Conservation (phyloP, 2,329 filamentous ascomycete species). For the Microascus cirrosus region DNA sequence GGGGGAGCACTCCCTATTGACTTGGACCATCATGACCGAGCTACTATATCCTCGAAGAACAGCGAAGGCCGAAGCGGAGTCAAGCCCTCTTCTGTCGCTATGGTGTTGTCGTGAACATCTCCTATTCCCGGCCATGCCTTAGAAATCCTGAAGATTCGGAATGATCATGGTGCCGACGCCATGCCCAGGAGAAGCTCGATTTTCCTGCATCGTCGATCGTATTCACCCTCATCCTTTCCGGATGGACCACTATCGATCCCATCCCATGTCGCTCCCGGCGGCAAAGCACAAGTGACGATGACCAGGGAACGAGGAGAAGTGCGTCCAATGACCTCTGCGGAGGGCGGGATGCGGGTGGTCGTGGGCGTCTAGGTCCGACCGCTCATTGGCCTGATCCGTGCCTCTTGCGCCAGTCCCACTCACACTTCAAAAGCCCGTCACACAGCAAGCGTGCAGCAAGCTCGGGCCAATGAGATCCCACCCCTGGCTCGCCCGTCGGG, state of each 20-base stretch:
- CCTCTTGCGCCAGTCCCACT: conserved; percentile 1
- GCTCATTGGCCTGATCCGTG: not conserved
- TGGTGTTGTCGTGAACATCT: too few species aligned
- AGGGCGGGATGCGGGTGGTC: not conserved
- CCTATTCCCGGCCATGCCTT: too few species aligned
- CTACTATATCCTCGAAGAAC: too few species aligned
- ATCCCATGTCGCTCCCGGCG: not conserved
- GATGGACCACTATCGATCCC: not conserved
- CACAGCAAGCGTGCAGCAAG: not conserved
- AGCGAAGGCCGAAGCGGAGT: too few species aligned
- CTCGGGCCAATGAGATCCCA: not conserved
- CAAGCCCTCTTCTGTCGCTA: not conserved
- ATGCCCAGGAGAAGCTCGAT: not conserved
- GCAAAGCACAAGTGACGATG: conserved; percentile 1
- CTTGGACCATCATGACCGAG: not conserved
- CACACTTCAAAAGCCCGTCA: conserved; percentile 1
- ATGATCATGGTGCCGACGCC: not conserved
- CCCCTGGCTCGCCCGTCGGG: not conserved
- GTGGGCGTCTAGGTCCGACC: not conserved
- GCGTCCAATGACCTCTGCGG: not conserved
- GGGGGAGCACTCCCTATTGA: not conserved
- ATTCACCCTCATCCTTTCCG: not conserved
- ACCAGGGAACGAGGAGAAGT: not conserved
- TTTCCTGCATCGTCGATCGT: not conserved
- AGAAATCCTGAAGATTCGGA: too few species aligned